Evolutionary conservation across 2,329 filamentous ascomycete species (phyloP).

Genomic region (Chalaropsis thielavioides): DNA sequence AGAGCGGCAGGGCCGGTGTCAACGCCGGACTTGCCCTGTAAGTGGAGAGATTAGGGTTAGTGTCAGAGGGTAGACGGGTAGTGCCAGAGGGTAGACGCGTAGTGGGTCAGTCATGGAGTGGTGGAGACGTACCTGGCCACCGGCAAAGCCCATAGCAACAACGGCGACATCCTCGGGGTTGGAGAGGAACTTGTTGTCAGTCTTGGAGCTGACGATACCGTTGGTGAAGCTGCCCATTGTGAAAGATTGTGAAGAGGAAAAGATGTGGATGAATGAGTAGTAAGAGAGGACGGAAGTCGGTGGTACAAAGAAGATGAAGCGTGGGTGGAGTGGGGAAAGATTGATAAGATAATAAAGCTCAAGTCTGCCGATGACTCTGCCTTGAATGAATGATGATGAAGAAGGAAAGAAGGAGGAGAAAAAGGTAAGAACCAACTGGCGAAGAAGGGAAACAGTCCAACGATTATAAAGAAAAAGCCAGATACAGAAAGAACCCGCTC

Average conservation of each 20-base stretch:
- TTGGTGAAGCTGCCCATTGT: constrained; percentile 12
- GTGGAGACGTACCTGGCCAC: constrained; percentile 58
- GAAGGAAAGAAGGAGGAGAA: constrained; percentile 15
- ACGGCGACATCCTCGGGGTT: constrained; percentile 70
- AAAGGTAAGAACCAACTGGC: constrained; percentile 7
- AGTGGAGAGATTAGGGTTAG: constrained; percentile 14
- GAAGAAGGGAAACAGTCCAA: background rate
- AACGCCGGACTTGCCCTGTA: constrained; percentile 74
- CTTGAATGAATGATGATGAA: constrained; percentile 11
- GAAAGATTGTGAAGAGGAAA: background rate
- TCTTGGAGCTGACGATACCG: constrained; percentile 38
- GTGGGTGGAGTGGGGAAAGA: background rate
- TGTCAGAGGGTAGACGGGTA: constrained; percentile 13
- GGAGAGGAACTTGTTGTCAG: constrained; percentile 61
- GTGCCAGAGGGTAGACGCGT: background rate
- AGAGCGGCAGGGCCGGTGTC: constrained; percentile 81
- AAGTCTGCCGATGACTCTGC: constrained; percentile 17
- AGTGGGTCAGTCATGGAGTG: no score
- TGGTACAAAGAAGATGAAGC: constrained; percentile 7
- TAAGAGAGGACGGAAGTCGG: background rate
- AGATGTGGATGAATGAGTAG: background rate
- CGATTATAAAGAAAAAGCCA: constrained; percentile 7
- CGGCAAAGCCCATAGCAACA: constrained; percentile 90
- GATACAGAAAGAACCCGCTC: constrained; percentile 7
- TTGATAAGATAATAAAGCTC: background rate